phyloP scores from a whole-genome alignment of 1,139 yeast species.

The Yamadazyma friedrichii region DNA sequence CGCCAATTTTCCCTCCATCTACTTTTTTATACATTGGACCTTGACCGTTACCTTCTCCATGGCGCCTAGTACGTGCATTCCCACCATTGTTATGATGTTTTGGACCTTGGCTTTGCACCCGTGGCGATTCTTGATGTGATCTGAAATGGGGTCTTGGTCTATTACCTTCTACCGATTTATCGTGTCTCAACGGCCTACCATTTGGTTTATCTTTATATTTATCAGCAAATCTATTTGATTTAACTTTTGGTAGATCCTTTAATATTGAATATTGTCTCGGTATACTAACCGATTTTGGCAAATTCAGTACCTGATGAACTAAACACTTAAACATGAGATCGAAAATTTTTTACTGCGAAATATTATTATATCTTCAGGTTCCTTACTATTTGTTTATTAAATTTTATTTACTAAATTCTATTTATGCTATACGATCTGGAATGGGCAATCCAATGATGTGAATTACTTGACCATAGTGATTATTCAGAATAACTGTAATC shows the following conservation, averaged over 20 bases:
- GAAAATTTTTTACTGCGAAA: constrained; percentile 4
- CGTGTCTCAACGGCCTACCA: background rate
- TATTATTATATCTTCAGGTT: background rate
- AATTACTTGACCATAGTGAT: too few relatives aligned
- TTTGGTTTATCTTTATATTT: constrained; percentile 12
- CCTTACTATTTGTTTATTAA: too few relatives aligned
- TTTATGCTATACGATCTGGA: too few relatives aligned
- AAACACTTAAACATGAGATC: background rate
- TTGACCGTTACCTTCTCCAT: background rate
- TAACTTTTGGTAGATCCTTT: constrained; percentile 19
- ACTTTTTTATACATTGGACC: background rate
- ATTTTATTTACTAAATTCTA: too few relatives aligned
- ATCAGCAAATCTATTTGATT: constrained; percentile 29
- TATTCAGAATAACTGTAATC: constrained; percentile 29
- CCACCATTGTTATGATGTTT: background rate
- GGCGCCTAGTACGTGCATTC: background rate
- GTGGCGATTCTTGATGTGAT: background rate
- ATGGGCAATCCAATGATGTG: too few relatives aligned
- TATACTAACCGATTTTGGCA: background rate
- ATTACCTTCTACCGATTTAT: too few relatives aligned
- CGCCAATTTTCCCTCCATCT: too few relatives aligned
- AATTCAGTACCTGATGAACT: background rate
- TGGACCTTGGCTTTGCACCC: background rate
- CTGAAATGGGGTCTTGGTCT: background rate
- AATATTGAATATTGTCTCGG: constrained; percentile 19